Base-by-base conservation (phyloP, 768 basidiomycete genomes). In the Nevesoporus exiguus region DNA sequence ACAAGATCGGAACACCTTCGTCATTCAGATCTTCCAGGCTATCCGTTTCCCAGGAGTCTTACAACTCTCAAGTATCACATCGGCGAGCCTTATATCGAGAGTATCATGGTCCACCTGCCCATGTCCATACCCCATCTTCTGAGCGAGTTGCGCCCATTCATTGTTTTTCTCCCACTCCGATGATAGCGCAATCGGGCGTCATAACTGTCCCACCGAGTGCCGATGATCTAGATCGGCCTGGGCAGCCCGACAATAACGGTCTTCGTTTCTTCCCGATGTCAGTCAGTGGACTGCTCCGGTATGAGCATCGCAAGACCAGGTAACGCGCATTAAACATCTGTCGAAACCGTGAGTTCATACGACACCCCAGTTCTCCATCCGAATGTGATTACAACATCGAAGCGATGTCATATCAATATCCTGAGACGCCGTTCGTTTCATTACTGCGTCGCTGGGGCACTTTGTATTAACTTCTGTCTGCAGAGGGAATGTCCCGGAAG, bases 41-140 rank as follows among this genome's bases (percentile, higher is more conserved):
- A 2, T 61, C 65, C 5, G 14, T 39, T 21, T 63, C 66, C 5
- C 57, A 33, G 31, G 47, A 15, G 8, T 65, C 66, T 3, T 22
- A 0, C n/a, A 37, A 36, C 45, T 61, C 64, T 55, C 36, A 31
- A 51, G 48, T 24, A 15, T 66, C 67, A 4, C 19, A n/a, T 17
- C 66, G 64, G 8, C 64, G 64, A 30, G 50, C 56, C 2, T 64
- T 64, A 21, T 64, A 64, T 49, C 64, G 62, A 47, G 51, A 41
- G 9, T 49, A 68, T 36, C 59, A 2, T 22, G 68, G 62, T 7
- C 50, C 56, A n/a, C 39, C 48, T 33, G 47, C 61, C 21, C 56
- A 47, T 17, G 31, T 24, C 36, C 60, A 55, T 27, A 54, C 48
- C 0, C 58, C 66, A 14, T 33, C 19, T 11, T 25, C 30, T 7